These are phyloP conservation scores for Ajuga chamaepitys DNA, from an alignment of 257 asterid species.

Conservation along the genomic window DNA sequence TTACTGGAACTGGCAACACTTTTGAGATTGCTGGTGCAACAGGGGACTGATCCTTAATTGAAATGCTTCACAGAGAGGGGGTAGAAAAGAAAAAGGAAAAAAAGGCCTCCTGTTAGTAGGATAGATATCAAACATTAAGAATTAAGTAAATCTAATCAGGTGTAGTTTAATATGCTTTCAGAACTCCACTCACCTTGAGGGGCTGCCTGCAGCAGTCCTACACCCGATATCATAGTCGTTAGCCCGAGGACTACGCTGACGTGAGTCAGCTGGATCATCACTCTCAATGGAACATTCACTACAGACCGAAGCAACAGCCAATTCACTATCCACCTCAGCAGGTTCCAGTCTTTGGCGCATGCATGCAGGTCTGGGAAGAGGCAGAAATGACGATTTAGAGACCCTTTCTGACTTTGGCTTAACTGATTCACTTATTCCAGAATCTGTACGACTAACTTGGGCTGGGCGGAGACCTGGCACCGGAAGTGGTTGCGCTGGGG, in stretches of 20 bases:
- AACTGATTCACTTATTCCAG: slow-evolving; percentile 50
- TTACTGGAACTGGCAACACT: slow-evolving; percentile 50
- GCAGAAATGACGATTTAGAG: slow-evolving; percentile 56
- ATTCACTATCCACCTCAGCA: slow-evolving; percentile 57
- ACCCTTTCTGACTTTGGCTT: slow-evolving; percentile 52
- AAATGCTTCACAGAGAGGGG: slow-evolving; percentile 43
- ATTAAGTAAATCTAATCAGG: slow-evolving; percentile 3
- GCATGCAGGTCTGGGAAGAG: slow-evolving; percentile 84
- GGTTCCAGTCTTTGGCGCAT: slow-evolving; percentile 66
- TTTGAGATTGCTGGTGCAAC: slow-evolving; percentile 43
- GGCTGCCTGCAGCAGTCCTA: slow-evolving; percentile 73
- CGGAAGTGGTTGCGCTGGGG: slow-evolving; percentile 87
- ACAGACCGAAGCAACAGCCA: slow-evolving; percentile 62
- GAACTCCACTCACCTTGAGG: slow-evolving; percentile 59
- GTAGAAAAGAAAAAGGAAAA: slow-evolving; percentile 13
- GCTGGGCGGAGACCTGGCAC: slow-evolving; percentile 57
- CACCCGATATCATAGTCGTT: slow-evolving; percentile 69
- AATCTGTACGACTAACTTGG: slow-evolving; percentile 46
- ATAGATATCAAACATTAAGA: not conserved
- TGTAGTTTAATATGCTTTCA: slow-evolving; percentile 13
- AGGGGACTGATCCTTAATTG: slow-evolving; percentile 55
- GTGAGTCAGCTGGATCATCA: slow-evolving; percentile 72
- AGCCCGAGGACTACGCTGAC: slow-evolving; percentile 67
- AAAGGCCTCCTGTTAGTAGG: slow-evolving; percentile 15
- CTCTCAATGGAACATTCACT: slow-evolving; percentile 86